Evolutionary conservation across 1,139 yeast species (phyloP), one percentile per base, ranked within the genome.

Genomic region (Suhomyces bokatorum): DNA sequence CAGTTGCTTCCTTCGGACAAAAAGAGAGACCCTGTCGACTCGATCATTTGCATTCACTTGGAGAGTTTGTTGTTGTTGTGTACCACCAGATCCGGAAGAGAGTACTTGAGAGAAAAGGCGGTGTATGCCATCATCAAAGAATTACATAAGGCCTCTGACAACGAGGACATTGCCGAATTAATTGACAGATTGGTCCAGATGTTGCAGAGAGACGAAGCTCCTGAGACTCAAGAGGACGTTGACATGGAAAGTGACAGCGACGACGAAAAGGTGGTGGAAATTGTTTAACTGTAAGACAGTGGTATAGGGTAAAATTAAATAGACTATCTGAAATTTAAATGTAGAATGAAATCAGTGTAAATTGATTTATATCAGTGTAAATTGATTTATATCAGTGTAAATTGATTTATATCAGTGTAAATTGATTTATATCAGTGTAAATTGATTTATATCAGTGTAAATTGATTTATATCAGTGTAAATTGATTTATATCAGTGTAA

Each of bases 121-220:
- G 95, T 87, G 1, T 93, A 93, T 60, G 85, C 96, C 14, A 65
- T 93, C 48, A 74, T 93, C 40, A 83, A 96, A 59, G 97, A 88
- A 65, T 72, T 93, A 43, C 96, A 93, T 60, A 83, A 85, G 58
- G 83, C 78, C 36, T 69, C 75, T 6, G 79, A 81, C 12, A 56
- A 56, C n/a, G 93, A 85, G 39, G 78, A 78, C 20, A 77, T 89
- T 15, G 73, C 75, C 34, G 96, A 87, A 37, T 64, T 84, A 47
- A 81, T 87, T 67, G 88, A 85, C 52, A 77, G 87, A 64, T 60
- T 85, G 37, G 98, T 89, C 15, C 91, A 90, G 61, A 78, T 88
- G 84, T 73, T 90, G 52, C 85, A 86, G 91, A 82, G 98, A 71
- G 98, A 91, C 57, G 98, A 90, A 58, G 85, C 82, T 14, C 73